Percentiles rank a stretch among this genome's conserved stretches.
Conservation (phyloP, 2,329 filamentous ascomycete species). For the Paraphaeosphaeria sporulosa region DNA sequence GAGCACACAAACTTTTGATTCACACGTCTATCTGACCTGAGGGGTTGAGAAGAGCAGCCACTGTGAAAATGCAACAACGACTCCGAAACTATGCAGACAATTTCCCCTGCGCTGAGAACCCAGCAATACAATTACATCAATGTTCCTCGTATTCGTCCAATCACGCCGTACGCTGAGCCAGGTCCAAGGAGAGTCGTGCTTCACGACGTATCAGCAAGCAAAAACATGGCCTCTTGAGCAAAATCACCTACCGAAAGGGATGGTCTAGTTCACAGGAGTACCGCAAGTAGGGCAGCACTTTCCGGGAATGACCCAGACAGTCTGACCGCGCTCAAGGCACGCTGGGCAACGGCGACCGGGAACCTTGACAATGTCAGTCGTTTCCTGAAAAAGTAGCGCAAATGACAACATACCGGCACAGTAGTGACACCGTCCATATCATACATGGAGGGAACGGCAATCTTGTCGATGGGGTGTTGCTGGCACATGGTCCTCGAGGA, state of each 20-base stretch:
- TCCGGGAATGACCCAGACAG: constrained; percentile 51
- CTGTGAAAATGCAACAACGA: constrained; percentile 12
- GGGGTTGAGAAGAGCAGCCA: constrained; percentile 5
- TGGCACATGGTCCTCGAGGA: constrained; percentile 34
- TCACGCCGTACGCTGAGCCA: constrained; percentile 18
- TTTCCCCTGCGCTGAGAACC: constrained; percentile 26
- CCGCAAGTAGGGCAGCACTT: constrained; percentile 51
- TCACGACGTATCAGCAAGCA: constrained; percentile 9
- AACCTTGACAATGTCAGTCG: constrained; percentile 34
- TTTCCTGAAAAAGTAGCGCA: background rate
- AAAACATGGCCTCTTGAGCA: background rate
- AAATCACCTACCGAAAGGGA: constrained; percentile 13
- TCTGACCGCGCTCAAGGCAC: constrained; percentile 50
- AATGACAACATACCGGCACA: constrained; percentile 40
- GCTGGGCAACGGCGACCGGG: constrained; percentile 50
- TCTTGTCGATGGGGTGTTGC: constrained; percentile 32
- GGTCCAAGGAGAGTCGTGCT: constrained; percentile 12
- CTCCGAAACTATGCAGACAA: constrained; percentile 25
- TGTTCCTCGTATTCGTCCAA: constrained; percentile 17
- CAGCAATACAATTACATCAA: constrained; percentile 17
- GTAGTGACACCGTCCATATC: constrained; percentile 41
- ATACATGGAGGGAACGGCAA: constrained; percentile 37
- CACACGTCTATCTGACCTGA: constrained; percentile 4
- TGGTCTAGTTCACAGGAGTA: constrained; percentile 47
- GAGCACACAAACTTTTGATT: constrained; percentile 13